Base-by-base conservation (phyloP, 257 asterid species). In the Primulina huaijiensis region DNA sequence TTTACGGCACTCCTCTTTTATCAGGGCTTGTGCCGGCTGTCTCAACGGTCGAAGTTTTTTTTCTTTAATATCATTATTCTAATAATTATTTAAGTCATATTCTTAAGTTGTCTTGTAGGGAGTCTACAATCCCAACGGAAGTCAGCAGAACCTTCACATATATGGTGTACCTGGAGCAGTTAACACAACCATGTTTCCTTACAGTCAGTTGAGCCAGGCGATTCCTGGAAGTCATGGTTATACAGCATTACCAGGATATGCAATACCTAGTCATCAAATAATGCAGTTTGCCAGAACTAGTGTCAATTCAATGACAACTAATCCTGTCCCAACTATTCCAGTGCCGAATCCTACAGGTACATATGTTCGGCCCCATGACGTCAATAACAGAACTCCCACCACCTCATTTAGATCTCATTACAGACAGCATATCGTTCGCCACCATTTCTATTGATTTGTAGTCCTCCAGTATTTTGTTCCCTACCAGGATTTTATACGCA, bases 151-250 rank as follows among this genome's bases (percentile, higher is more conserved):
- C 83, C 84, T 94, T 81, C 97, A 85, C 4, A 50, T 91, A 69
- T 91, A 94, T 74, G 96, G 97, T 64, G 75, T 88, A 68, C 99
- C 96, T 69, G 96, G 97, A 73, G 60, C 96, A 60, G 84, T 78
- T 69, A 85, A 82, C 83, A 59, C 96, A 66, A 61, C 92, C 30
- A 78, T 91, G 89, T 88, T 83, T 78, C 96, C 97, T 68, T 88
- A 87, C 77, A 81, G 79, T 82, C 97, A 88, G 72, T 58, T 90
- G 84, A 83, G 86, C 81, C 96, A 85, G 78, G 73, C 87, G 79
- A 84, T 81, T 76, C 91, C 90, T 5, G 95, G 92, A 70, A 86
- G 82, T 81, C 97, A 87, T 74, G 69, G 75, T 78, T 93, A 85
- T 78, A 21, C 95, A 1, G 76, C 95, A 65, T 72, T 91, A 83